Conservation (phyloP, 2,329 filamentous ascomycete genomes). For the Stemphylium lycopersici region DNA sequence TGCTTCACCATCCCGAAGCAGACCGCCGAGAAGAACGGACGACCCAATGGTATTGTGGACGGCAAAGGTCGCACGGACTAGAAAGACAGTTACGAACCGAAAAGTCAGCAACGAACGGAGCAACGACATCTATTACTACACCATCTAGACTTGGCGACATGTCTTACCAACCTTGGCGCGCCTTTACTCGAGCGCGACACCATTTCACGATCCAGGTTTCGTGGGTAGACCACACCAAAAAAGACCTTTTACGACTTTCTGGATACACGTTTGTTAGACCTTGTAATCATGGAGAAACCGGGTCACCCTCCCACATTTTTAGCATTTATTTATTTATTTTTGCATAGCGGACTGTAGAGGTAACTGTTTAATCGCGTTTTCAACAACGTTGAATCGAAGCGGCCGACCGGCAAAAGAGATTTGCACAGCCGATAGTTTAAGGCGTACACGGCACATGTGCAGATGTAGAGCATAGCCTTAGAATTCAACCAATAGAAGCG, state of each 20-base stretch:
- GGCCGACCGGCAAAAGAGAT: neutral
- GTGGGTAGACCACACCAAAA: neutral
- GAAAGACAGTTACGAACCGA: neutral
- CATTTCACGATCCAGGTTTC: neutral
- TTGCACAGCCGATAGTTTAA: neutral
- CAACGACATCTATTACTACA: neutral
- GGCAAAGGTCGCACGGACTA: conserved; percentile 45
- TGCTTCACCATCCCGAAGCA: conserved; percentile 77
- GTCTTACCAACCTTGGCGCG: conserved; percentile 4
- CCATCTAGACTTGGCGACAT: neutral
- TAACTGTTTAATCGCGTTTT: neutral
- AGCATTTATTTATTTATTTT: neutral
- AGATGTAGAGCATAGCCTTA: neutral
- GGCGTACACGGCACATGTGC: neutral
- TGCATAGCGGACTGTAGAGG: no score
- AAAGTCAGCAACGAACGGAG: neutral
- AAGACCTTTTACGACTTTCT: conserved; percentile 7
- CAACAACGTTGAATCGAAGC: neutral
- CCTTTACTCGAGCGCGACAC: neutral
- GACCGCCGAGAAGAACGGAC: conserved; percentile 33
- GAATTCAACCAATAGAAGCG: neutral
- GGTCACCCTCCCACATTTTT: neutral
- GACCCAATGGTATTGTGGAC: conserved; percentile 38
- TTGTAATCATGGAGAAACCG: neutral
- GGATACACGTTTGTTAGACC: neutral